Evolutionary conservation across 495 filamentous ascomycete genomes (phyloP).

Genomic region (Podospora bellae-mahoneyi): DNA sequence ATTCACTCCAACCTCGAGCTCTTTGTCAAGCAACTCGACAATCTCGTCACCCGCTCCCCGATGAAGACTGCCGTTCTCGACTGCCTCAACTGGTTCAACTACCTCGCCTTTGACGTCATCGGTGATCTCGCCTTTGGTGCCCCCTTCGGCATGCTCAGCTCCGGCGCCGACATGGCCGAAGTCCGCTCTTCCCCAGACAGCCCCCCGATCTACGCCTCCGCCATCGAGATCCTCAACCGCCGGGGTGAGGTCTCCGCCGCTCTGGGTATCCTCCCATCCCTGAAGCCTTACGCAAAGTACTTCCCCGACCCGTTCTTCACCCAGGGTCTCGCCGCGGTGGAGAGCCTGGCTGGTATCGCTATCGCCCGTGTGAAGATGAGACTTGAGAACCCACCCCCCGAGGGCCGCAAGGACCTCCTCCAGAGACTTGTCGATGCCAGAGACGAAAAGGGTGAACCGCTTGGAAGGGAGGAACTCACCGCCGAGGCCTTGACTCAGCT

Average conservation of each 20-base stretch:
- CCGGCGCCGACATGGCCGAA: slow-evolving; percentile 57
- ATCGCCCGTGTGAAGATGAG: slow-evolving; percentile 75
- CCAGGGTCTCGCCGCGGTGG: slow-evolving; percentile 58
- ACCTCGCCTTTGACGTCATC: slow-evolving; percentile 89
- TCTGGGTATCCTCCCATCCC: slow-evolving; percentile 55
- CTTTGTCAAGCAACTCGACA: slow-evolving; percentile 72
- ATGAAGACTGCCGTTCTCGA: slow-evolving; percentile 58
- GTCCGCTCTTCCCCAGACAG: slow-evolving; percentile 50
- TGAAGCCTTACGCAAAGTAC: slow-evolving; percentile 63
- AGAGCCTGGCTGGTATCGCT: slow-evolving; percentile 70
- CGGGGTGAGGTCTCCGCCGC: slow-evolving; percentile 65
- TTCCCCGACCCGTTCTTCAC: slow-evolving; percentile 67
- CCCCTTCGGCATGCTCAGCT: slow-evolving; percentile 59
- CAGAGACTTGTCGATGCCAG: slow-evolving; percentile 82
- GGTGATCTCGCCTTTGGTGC: slow-evolving; percentile 64
- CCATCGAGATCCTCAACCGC: slow-evolving; percentile 69
- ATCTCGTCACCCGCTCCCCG: slow-evolving; percentile 37
- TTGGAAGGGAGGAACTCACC: slow-evolving; percentile 75
- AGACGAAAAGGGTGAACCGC: slow-evolving; percentile 69
- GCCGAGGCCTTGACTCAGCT: slow-evolving; percentile 87
- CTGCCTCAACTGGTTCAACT: slow-evolving; percentile 91
- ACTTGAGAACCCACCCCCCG: slow-evolving; percentile 61
- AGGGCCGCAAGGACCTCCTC: slow-evolving; percentile 70
- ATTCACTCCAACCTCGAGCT: slow-evolving; percentile 75
- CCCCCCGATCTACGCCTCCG: slow-evolving; percentile 56